Evolutionary conservation across 208 protist genomes (phyloP), one percentile per base, ranked within the genome.

Genomic region (Zelonia costaricensis): DNA sequence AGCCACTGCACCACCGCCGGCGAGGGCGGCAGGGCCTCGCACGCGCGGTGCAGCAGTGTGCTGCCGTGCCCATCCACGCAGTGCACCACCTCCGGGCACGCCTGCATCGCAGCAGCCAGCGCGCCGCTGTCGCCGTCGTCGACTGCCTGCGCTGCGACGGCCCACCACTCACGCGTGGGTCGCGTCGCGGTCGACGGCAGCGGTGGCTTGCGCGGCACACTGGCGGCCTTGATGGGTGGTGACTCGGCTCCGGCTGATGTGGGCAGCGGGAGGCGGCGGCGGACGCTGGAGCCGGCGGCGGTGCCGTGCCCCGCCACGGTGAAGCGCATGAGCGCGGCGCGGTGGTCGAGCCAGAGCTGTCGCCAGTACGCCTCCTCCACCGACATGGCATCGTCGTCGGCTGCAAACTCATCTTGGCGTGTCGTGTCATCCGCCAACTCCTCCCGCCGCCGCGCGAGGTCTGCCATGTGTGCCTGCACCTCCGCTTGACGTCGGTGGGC

Each of bases 21-120:
- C 3, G 73, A 72, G 8, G 48, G 47, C 44, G 54, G 28, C 49
- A 38, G n/a, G 0, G 42, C 51, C 27, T 28, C 28, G 20, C 77
- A 79, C 40, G 43, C 49, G 31, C 66, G n/a, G 54, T 76, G 68
- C 20, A 80, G 60, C 28, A 69, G 43, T n/a, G 72, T 76, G 47
- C 76, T 66, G 22, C 67, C 70, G 7, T 35, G 18, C 20, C 56
- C 61, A 23, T 75, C 64, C 9, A 52, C 28, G 27, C 44, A 31
- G 25, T 49, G 39, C 27, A 70, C 54, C 8, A 51, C 31, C 12
- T 48, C 51, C 0, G 48, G 64, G 33, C 52, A 59, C 36, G 9
- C 23, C 30, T 38, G 42, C 2, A 52, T 22, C 7, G 42, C 5
- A 12, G 28, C 33, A 6, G 42, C 22, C 2, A 54, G 43, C 10